phyloP scores from a whole-genome alignment of 2,329 filamentous ascomycete genomes.

The Mollisia scopiformis region DNA sequence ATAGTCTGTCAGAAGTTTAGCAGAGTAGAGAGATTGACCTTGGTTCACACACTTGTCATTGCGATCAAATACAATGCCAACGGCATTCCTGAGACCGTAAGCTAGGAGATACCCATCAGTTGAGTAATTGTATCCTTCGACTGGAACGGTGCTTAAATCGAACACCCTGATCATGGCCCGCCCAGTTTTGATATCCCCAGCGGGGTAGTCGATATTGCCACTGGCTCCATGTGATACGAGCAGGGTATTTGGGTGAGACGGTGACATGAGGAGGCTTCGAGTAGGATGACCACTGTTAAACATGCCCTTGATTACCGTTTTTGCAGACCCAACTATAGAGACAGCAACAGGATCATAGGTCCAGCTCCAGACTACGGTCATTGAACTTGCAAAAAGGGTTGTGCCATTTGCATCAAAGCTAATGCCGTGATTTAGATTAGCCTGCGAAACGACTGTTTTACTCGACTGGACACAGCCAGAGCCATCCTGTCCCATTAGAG shows the following conservation, averaged over 20 bases:
- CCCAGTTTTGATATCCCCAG: conserved; percentile 12
- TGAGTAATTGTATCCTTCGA: conserved; percentile 21
- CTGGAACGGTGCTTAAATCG: conserved; percentile 18
- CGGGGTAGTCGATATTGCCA: conserved; percentile 20
- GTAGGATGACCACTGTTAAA: conserved; percentile 19
- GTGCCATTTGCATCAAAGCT: conserved; percentile 18
- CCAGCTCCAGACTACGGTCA: conserved; percentile 22
- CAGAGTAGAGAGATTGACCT: background rate
- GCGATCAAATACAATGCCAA: conserved; percentile 21
- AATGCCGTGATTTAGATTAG: conserved; percentile 19
- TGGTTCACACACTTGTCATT: conserved; percentile 18
- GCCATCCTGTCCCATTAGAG: conserved; percentile 10
- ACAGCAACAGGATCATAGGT: conserved; percentile 12
- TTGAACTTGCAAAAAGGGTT: conserved; percentile 25
- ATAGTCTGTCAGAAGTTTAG: conserved; percentile 13
- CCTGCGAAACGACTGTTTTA: conserved; percentile 12
- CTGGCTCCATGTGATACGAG: conserved; percentile 25
- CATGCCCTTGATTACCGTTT: conserved; percentile 19
- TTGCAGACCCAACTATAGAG: conserved; percentile 4
- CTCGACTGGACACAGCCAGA: conserved; percentile 14
- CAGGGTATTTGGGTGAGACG: conserved; percentile 18
- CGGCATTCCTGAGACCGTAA: conserved; percentile 26
- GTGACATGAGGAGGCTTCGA: conserved; percentile 19
- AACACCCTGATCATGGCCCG: conserved; percentile 26
- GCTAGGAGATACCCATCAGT: conserved; percentile 17